phyloP scores from a whole-genome alignment of 1,139 yeast genomes.

The Nakaseomyces uthaithaninus region DNA sequence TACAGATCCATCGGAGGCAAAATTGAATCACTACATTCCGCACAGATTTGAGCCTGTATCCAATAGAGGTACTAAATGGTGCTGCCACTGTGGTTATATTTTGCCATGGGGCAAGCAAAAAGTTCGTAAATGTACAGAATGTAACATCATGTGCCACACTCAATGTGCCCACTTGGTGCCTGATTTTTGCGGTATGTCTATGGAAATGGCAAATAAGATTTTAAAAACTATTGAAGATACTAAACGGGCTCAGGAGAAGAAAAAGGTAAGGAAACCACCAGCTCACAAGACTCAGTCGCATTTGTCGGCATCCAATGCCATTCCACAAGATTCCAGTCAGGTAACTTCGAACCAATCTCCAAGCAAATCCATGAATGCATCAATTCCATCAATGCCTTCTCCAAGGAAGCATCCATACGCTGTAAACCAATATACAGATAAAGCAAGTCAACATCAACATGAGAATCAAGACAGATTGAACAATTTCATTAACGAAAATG shows the following conservation, averaged over 20 bases:
- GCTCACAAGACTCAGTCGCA: not conserved
- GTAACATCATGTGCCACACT: constrained; percentile 92
- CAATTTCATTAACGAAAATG: constrained; percentile 21
- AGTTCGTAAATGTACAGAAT: constrained; percentile 90
- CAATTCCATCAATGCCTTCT: constrained; percentile 6
- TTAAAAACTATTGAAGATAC: constrained; percentile 78
- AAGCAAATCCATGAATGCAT: constrained; percentile 5
- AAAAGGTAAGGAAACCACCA: constrained; percentile 15
- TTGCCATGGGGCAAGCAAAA: constrained; percentile 92
- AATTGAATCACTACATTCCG: constrained; percentile 91
- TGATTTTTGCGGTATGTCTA: constrained; percentile 96
- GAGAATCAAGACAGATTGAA: constrained; percentile 16
- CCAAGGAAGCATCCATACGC: constrained; percentile 7
- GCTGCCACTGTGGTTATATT: constrained; percentile 96
- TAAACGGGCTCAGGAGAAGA: constrained; percentile 38
- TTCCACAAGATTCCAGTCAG: not conserved
- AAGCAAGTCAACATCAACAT: constrained; percentile 1
- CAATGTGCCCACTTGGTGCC: constrained; percentile 92
- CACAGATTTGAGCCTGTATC: constrained; percentile 88
- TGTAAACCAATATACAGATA: constrained; percentile 5
- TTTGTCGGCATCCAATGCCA: not conserved
- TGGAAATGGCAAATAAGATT: constrained; percentile 92
- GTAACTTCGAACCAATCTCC: constrained; percentile 5
- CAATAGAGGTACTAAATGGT: constrained; percentile 96
- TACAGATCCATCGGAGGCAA: constrained; percentile 76